These are phyloP conservation scores for Cardamine resedifolia DNA, from an alignment of 345 rosid genomes.

Conservation along the genomic window DNA sequence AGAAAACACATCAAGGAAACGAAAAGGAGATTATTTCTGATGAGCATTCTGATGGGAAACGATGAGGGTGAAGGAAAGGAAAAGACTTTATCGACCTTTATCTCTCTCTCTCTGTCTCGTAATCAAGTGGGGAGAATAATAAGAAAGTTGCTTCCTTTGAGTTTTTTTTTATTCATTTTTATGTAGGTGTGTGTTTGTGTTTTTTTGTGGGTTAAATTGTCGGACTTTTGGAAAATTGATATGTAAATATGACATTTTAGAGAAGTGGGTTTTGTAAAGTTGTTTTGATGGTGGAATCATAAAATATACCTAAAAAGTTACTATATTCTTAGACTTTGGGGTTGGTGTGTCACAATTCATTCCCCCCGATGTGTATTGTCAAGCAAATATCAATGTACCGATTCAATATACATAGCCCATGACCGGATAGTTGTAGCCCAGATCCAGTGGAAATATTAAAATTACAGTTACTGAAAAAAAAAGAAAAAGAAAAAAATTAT, in stretches of 20 bases:
- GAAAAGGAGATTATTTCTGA: constrained; percentile 30
- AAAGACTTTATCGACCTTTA: constrained; percentile 35
- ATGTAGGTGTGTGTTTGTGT: background rate
- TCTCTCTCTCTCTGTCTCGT: constrained; percentile 24
- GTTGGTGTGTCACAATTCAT: background rate
- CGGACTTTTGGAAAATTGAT: constrained; percentile 17
- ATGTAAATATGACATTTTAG: background rate
- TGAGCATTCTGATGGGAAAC: constrained; percentile 30
- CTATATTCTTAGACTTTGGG: background rate
- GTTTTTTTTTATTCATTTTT: constrained; percentile 4
- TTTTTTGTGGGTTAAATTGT: constrained; percentile 2
- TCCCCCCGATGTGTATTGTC: background rate
- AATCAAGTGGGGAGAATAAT: constrained; percentile 37
- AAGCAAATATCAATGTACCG: background rate
- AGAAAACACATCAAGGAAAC: constrained; percentile 37
- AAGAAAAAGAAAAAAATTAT: background rate
- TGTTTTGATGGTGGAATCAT: constrained; percentile 1
- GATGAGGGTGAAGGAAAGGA: constrained; percentile 32
- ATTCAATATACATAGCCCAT: background rate
- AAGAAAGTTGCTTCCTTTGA: constrained; percentile 26
- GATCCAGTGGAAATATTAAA: background rate
- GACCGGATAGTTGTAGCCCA: background rate
- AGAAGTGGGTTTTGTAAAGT: constrained; percentile 2
- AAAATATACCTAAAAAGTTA: background rate
- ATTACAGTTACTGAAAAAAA: background rate